A percentile compares a stretch with the other conserved stretches of the same genome.
Conservation (phyloP, 179 eudicot species). For the Silene vulgaris region DNA sequence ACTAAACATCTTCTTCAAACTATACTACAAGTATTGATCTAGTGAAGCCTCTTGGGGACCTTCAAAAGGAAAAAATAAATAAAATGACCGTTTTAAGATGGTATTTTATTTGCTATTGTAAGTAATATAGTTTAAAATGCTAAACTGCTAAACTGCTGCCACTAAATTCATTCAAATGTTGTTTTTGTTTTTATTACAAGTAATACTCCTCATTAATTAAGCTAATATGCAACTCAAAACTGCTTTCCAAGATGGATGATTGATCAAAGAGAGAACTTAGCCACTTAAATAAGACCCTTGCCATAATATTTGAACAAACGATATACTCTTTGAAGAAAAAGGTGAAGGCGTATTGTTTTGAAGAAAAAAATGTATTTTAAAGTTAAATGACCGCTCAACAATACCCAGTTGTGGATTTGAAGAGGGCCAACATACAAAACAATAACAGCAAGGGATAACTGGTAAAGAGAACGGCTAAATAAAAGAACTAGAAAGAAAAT, state of each 20-base stretch:
- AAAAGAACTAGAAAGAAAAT: no score
- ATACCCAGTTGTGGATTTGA: no score
- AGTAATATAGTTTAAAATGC: neutral
- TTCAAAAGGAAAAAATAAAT: neutral
- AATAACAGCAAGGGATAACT: no score
- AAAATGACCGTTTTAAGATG: neutral
- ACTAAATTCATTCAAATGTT: no score
- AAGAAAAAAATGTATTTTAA: no score
- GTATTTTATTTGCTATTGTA: neutral
- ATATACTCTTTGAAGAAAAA: no score
- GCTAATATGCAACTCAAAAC: conserved; percentile 1
- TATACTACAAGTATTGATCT: neutral
- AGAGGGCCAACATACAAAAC: no score
- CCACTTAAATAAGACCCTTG: neutral
- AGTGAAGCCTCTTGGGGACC: neutral
- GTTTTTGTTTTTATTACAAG: no score
- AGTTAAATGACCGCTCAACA: no score
- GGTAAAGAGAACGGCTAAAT: no score
- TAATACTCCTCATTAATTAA: no score
- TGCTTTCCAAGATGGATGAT: neutral
- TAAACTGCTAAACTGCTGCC: neutral
- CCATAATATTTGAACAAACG: neutral
- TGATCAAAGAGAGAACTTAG: neutral
- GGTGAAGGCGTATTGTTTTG: no score
- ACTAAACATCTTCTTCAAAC: neutral